Conservation (phyloP, 148 eudicot genomes). For the Silene latifolia region DNA sequence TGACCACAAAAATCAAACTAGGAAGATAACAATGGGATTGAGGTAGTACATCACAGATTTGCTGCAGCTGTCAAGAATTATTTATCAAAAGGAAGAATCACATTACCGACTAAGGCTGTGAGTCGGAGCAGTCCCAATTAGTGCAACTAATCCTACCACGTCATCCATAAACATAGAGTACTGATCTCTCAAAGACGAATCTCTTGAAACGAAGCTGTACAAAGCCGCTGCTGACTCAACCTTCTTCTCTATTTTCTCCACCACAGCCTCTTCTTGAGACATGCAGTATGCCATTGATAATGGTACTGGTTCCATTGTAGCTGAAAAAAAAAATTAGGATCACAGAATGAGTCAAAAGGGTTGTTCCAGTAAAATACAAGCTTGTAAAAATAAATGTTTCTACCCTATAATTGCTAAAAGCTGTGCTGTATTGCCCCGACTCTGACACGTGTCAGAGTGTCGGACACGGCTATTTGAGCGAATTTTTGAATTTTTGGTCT, state of each 20-base stretch:
- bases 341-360: background rate
- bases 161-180: constrained; percentile 20
- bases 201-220: constrained; percentile 31
- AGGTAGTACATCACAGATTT: background rate
- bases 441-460: no score
- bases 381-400: no score
- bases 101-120: constrained; percentile 52
- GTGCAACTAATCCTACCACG: constrained; percentile 59
- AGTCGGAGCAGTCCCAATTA: constrained; percentile 44
- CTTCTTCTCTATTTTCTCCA: constrained; percentile 33
- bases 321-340: constrained; percentile 22
- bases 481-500: no score
- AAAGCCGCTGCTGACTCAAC: constrained; percentile 44
- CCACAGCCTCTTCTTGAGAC: constrained; percentile 28
- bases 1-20: no score
- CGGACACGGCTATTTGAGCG: no score
- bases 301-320: constrained; percentile 21
- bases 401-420: no score
- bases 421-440: no score
- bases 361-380: background rate
- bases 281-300: constrained; percentile 7
- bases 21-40: no score
- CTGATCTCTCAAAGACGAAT: constrained; percentile 3
- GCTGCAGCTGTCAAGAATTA: background rate
- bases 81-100: background rate